Percentiles rank a stretch among this genome's conserved stretches.
Evolutionary conservation across 805 yeast genomes (phyloP).

Genomic region (Brettanomyces bruxellensis): DNA sequence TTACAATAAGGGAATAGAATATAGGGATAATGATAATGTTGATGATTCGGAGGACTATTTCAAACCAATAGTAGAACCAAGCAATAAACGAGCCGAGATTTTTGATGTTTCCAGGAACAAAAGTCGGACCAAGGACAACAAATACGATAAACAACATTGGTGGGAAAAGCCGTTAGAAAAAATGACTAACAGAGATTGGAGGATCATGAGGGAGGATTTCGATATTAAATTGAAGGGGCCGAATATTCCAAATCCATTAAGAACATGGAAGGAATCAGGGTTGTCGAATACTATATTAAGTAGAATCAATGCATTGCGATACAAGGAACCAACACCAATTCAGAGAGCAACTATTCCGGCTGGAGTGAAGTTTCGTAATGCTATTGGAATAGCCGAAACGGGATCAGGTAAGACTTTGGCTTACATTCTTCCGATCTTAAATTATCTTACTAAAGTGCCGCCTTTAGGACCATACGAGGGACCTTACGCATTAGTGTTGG

Average conservation of each 20-base stretch:
- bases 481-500: constrained; percentile 66
- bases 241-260: constrained; percentile 45
- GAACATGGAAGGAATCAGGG: constrained; percentile 63
- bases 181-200: constrained; percentile 86
- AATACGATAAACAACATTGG: constrained; percentile 44
- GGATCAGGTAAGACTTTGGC: constrained; percentile 95
- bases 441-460: constrained; percentile 42
- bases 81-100: constrained; percentile 9
- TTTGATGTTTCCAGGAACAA: neutral
- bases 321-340: constrained; percentile 73
- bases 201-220: constrained; percentile 73
- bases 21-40: constrained; percentile 22
- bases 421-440: constrained; percentile 63
- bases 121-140: neutral
- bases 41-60: constrained; percentile 54
- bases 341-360: constrained; percentile 85
- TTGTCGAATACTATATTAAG: constrained; percentile 31
- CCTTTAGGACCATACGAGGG: constrained; percentile 46
- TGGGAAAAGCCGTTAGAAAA: constrained; percentile 46
- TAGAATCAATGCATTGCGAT: constrained; percentile 32
- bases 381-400: constrained; percentile 89
- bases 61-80: constrained; percentile 29
- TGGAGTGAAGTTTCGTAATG: constrained; percentile 49
- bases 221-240: constrained; percentile 53
- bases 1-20: too few relatives aligned